Base-by-base conservation (phyloP, 768 basidiomycete species). In the Mycena amicta region DNA sequence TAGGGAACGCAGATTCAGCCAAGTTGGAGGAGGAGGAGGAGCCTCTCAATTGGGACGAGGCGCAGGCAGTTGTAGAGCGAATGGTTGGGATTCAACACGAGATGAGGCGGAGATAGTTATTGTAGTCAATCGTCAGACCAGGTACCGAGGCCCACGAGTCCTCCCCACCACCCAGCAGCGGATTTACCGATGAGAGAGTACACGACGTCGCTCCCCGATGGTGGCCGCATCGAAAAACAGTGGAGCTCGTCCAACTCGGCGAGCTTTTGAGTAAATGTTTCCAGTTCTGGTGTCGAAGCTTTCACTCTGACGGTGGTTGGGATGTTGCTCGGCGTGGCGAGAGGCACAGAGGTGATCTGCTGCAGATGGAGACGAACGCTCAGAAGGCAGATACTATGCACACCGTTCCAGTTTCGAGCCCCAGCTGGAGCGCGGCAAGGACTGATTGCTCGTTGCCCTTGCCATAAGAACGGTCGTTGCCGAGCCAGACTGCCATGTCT, bases 31-130 rank as follows among this genome's bases (percentile, higher is more conserved):
- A 82, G 2, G 87, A 87, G 4, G 87, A 88, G 31, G 86, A 88
- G 50, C 68, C 75, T 11, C 68, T 84, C 65, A 85, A 88, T 58
- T 88, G 85, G 86, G 88, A 88, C 64, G 82, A 89, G 67, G 84
- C 83, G 39, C 87, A 90, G 81, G 83, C 80, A 5, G 79, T 77
- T 8, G 81, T 85, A 3, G 84, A 86, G 66, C 78, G 79, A 15
- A 84, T 85, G 83, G 78, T 84, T 40, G 83, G 82, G 12, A 82
- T 84, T 5, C 68, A 70, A 54, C 62, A 67, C 8, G 74, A 74
- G 25, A 62, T 61, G 53, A 72, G 74, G 41, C 67, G 72, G 52
- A 68, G 72, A 60, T 41, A 61, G 33, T 53, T 25, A 13, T 25
- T 56, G 46, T 51, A 33, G 20, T 58, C 54, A 57, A 25, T 55